Base-by-base conservation (phyloP, 306 rosid genomes). In the Rosa rugosa region DNA sequence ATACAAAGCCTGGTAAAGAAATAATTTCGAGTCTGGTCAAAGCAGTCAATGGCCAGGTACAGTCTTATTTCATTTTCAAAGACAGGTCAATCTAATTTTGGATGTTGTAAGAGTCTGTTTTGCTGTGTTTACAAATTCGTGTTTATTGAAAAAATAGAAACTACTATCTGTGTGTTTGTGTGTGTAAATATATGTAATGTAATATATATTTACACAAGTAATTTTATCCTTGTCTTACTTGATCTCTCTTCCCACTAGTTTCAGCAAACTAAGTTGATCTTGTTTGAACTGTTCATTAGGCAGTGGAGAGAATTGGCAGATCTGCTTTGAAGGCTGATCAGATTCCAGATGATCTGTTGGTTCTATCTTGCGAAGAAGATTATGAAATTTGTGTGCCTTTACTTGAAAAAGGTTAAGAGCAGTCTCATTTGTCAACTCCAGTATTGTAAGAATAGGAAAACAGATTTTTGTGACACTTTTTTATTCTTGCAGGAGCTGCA, bases 341-440 rank as follows among this genome's bases (percentile, higher is more conserved):
- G 74, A 66, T 84, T 82, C 87, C 88, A 54, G 96, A 91, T 76
- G 90, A 90, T 86, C 84, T 96, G 42, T 87, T 96, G 85, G 84
- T 95, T 81, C 80, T 95, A 50, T 93, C 99, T 16, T 91, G 96
- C 60, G 99, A 93, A 87, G 97, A 95, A 79, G 99, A 96, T 85
- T 91, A 87, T 72, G 85, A 77, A 75, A 69, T 82, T 34, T 95
- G 96, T 64, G 76, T 88, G 79, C 93, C 99, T 57, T 90, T 91
- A 78, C 96, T 93, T 45, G 92, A 89, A 86, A 93, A 93, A 85
- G 99, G 99, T 96, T 49, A 56, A 82, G 73, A 71, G 71, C 62
- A 57, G 81, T 80, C 4, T 46, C 66, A 20, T 42, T 36, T 18
- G 3, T 59, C 20, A 71, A 34, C 50, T 1, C 46, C 11, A 14